These are phyloP conservation scores for Botrytis medusae DNA, from an alignment of 2,329 filamentous ascomycete genomes.

Conservation along the genomic window DNA sequence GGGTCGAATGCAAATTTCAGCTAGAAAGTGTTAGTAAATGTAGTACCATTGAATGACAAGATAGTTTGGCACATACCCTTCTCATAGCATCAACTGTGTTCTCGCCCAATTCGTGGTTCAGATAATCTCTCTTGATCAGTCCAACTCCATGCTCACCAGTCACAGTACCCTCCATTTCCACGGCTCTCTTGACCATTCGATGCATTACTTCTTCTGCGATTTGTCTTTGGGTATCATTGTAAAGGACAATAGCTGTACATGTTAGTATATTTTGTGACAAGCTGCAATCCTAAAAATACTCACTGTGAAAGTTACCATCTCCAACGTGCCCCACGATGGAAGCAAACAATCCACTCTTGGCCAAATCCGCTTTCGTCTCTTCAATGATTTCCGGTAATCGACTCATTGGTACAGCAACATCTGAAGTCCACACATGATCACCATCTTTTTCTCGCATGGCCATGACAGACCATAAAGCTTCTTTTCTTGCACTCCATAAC, in stretches of 20 bases:
- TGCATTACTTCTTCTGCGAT: constrained; percentile 72
- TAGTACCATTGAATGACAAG: neutral
- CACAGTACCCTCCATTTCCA: constrained; percentile 82
- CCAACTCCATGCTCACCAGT: constrained; percentile 85
- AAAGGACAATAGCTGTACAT: constrained; percentile 52
- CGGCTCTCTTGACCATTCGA: constrained; percentile 80
- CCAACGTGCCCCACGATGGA: constrained; percentile 71
- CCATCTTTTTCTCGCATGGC: constrained; percentile 57
- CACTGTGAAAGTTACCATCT: constrained; percentile 75
- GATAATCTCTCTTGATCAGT: constrained; percentile 80
- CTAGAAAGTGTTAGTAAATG: constrained; percentile 42
- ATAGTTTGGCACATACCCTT: constrained; percentile 53
- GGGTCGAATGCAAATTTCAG: constrained; percentile 82
- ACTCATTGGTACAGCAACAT: constrained; percentile 81
- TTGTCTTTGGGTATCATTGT: constrained; percentile 64
- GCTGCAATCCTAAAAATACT: constrained; percentile 17
- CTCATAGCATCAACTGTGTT: constrained; percentile 79
- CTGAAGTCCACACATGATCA: constrained; percentile 82
- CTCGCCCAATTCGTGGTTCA: constrained; percentile 74
- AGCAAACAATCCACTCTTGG: constrained; percentile 56
- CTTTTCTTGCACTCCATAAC: constrained; percentile 81
- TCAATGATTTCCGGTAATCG: constrained; percentile 73
- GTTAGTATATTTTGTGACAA: constrained; percentile 20
- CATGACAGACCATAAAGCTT: constrained; percentile 79
- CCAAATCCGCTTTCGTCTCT: constrained; percentile 65